Evolutionary conservation across 148 eudicot genomes (phyloP).

Genomic region (Diospyros kaki): DNA sequence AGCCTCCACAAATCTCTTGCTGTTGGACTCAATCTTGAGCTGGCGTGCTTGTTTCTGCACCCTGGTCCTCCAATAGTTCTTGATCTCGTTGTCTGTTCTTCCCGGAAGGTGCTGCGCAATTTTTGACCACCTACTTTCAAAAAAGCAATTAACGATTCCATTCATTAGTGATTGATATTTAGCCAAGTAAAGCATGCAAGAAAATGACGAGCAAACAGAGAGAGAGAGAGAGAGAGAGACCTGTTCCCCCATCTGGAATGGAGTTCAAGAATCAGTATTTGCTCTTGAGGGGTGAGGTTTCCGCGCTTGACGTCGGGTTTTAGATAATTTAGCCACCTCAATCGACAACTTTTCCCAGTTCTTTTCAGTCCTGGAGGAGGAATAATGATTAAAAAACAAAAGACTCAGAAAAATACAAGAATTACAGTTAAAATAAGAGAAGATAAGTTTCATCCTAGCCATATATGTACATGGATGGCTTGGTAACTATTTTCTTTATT

Average conservation of each 20-base stretch:
- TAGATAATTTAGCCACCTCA: conserved; percentile 10
- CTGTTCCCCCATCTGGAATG: conserved; percentile 68
- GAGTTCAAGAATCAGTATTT: conserved; percentile 59
- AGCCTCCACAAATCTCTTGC: conserved; percentile 48
- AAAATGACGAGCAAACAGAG: neutral
- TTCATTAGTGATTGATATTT: neutral
- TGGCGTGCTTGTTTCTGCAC: conserved; percentile 63
- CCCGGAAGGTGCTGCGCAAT: conserved; percentile 34
- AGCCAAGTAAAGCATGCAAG: too few relatives aligned
- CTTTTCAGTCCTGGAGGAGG: conserved; percentile 49
- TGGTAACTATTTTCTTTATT: too few relatives aligned
- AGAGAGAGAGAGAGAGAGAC: neutral
- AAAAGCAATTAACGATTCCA: neutral
- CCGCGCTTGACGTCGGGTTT: conserved; percentile 72
- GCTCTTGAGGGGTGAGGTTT: conserved; percentile 65
- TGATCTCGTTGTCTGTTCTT: too few relatives aligned
- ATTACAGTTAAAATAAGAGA: neutral
- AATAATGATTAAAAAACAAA: too few relatives aligned
- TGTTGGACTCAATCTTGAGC: conserved; percentile 51
- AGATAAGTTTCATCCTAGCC: too few relatives aligned
- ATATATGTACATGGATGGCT: too few relatives aligned
- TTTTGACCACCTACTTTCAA: conserved; percentile 45
- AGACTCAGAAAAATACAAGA: neutral
- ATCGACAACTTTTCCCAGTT: conserved; percentile 69
- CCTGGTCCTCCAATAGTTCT: conserved; percentile 52